A percentile compares a stretch with the other conserved stretches of the same genome.
phyloP scores from a whole-genome alignment of 2,329 filamentous ascomycete species.

The Pyrenochaeta sp. region DNA sequence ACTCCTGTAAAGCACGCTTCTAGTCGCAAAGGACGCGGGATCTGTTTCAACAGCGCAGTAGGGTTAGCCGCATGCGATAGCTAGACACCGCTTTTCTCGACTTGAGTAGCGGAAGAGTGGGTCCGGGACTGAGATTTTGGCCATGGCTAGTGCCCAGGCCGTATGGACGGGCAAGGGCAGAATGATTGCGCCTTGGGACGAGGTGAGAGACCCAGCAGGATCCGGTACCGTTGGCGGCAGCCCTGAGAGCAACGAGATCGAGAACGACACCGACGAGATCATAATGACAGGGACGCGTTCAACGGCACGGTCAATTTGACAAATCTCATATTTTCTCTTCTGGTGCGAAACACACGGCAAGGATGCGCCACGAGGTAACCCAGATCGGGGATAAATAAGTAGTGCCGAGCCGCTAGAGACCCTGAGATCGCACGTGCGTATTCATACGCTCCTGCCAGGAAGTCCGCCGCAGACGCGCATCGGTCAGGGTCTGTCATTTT shows the following conservation, averaged over 20 bases:
- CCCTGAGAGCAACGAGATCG: background rate
- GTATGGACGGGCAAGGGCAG: background rate
- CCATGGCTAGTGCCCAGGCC: background rate
- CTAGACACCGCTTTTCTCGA: constrained; percentile 32
- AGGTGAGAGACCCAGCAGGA: background rate
- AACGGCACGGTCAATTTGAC: background rate
- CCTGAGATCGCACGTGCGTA: background rate
- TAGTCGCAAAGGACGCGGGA: constrained; percentile 29
- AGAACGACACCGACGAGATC: background rate
- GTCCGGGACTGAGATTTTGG: constrained; percentile 29
- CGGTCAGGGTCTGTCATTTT: background rate
- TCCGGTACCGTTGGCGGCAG: background rate
- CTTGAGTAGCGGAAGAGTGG: constrained; percentile 25
- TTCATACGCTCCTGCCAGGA: background rate
- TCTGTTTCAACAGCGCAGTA: constrained; percentile 30
- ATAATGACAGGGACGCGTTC: background rate
- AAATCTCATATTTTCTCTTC: background rate
- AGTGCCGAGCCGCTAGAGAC: background rate
- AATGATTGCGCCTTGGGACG: background rate
- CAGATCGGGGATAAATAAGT: background rate
- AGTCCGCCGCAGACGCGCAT: background rate
- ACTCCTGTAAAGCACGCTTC: constrained; percentile 1
- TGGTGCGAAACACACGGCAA: background rate
- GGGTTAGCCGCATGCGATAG: constrained; percentile 18
- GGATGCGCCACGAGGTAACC: background rate